Percentiles rank a stretch among this genome's conserved stretches.
Evolutionary conservation across 345 rosid species (phyloP).

Genomic region (Barbarea vulgaris): DNA sequence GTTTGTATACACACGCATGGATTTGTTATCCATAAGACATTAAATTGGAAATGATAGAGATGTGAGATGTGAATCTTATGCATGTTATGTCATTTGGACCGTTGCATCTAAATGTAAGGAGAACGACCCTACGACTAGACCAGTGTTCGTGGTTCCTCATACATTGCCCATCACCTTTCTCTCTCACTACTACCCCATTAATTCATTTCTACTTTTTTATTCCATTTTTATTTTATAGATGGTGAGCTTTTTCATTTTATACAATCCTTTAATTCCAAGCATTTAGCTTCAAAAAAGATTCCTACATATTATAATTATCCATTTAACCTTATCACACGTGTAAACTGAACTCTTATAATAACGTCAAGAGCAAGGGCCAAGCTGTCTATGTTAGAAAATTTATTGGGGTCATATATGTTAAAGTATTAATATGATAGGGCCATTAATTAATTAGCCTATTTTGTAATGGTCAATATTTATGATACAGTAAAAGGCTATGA

Average conservation of each 20-base stretch:
- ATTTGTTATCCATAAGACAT: slow-evolving; percentile 25
- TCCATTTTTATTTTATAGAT: not conserved
- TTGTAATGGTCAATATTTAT: no score
- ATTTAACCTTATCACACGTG: slow-evolving; percentile 11
- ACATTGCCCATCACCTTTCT: slow-evolving; percentile 38
- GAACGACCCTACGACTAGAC: slow-evolving; percentile 39
- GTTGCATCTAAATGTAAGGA: slow-evolving; percentile 38
- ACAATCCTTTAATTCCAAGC: slow-evolving; percentile 6
- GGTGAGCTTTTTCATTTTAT: slow-evolving; percentile 1
- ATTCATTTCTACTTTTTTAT: not conserved
- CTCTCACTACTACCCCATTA: slow-evolving; percentile 34
- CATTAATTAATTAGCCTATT: no score
- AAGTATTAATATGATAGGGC: no score
- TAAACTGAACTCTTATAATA: slow-evolving; percentile 3
- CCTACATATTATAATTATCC: no score
- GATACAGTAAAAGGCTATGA: no score
- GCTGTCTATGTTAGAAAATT: no score
- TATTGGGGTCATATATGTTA: no score
- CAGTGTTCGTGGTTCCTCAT: slow-evolving; percentile 38
- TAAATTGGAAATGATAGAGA: slow-evolving; percentile 13
- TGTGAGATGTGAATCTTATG: slow-evolving; percentile 24
- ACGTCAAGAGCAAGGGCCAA: slow-evolving; percentile 16
- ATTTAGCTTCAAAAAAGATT: not conserved
- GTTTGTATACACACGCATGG: slow-evolving; percentile 42
- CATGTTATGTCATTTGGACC: slow-evolving; percentile 27